Evolutionary conservation across 768 basidiomycete genomes (phyloP).

Genomic region (Pisolithus tinctorius): DNA sequence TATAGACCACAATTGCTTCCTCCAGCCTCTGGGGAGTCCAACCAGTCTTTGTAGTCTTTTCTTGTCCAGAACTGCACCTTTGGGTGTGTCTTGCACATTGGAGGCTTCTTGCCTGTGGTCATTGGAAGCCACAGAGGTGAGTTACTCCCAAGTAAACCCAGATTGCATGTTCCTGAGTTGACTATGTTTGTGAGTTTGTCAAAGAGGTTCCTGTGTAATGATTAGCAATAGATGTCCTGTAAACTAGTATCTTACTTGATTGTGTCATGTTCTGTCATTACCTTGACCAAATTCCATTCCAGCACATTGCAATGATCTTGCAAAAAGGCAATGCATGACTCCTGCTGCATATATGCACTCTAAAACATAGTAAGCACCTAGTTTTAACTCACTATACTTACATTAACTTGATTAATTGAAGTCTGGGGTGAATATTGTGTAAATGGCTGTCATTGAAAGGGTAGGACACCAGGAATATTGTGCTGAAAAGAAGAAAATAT

Average conservation of each 20-base stretch:
- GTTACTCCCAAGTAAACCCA: neutral
- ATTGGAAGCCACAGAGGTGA: neutral
- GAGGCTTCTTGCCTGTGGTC: neutral
- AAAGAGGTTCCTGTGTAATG: neutral
- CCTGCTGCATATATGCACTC: too few species aligned
- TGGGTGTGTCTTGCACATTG: neutral
- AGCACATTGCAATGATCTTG: neutral
- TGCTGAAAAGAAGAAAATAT: too few species aligned
- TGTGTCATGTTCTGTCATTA: neutral
- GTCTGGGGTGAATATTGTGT: neutral
- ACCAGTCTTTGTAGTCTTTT: neutral
- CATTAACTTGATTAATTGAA: neutral
- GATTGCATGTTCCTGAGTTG: neutral
- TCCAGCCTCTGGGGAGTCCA: too few species aligned
- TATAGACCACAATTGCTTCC: neutral
- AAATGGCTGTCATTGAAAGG: neutral
- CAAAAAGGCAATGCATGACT: neutral
- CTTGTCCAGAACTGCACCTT: neutral
- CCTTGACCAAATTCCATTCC: neutral
- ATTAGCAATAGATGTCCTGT: too few species aligned
- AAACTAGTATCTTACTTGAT: neutral
- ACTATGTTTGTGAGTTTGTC: neutral
- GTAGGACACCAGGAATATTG: too few species aligned
- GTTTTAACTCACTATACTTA: too few species aligned
- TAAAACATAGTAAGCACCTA: too few species aligned